These are phyloP conservation scores for Serendipita vermifera DNA, from an alignment of 768 basidiomycete species.

Conservation along the genomic window DNA sequence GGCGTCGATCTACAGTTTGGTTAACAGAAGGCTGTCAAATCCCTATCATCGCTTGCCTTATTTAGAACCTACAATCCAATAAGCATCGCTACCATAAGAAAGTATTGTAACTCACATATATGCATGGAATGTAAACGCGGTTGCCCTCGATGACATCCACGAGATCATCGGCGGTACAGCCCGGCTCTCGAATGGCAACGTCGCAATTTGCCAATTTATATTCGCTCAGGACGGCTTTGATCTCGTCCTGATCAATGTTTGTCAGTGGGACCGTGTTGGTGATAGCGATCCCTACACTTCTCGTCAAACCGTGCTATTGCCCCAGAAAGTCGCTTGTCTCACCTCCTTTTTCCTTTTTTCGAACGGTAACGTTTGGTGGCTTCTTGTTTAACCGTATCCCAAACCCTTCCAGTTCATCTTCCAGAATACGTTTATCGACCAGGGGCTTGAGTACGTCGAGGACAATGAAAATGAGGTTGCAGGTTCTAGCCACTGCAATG, in stretches of 20 bases:
- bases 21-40: slow-evolving; percentile 8
- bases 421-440: slow-evolving; percentile 84
- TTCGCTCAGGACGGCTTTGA: slow-evolving; percentile 88
- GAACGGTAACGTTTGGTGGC: slow-evolving; percentile 73
- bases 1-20: slow-evolving; percentile 65
- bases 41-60: slow-evolving; percentile 39
- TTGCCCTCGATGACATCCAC: slow-evolving; percentile 98
- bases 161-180: slow-evolving; percentile 86
- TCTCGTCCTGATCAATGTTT: slow-evolving; percentile 90
- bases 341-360: slow-evolving; percentile 75
- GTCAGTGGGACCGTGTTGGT: slow-evolving; percentile 95
- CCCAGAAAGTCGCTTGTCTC: slow-evolving; percentile 15
- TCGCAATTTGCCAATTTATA: slow-evolving; percentile 84
- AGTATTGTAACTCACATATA: slow-evolving; percentile 56
- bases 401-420: slow-evolving; percentile 92
- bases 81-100: slow-evolving; percentile 9
- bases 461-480: slow-evolving; percentile 96
- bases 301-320: background rate
- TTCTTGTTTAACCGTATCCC: slow-evolving; percentile 93
- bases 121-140: slow-evolving; percentile 82
- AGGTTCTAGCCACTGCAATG: slow-evolving; percentile 81
- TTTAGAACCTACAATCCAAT: slow-evolving; percentile 50
- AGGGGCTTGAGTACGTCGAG: slow-evolving; percentile 98
- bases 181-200: slow-evolving; percentile 83
- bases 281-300: slow-evolving; percentile 56